Base-by-base conservation (phyloP, 2,329 filamentous ascomycete species). In the Alternaria incomplexa region DNA sequence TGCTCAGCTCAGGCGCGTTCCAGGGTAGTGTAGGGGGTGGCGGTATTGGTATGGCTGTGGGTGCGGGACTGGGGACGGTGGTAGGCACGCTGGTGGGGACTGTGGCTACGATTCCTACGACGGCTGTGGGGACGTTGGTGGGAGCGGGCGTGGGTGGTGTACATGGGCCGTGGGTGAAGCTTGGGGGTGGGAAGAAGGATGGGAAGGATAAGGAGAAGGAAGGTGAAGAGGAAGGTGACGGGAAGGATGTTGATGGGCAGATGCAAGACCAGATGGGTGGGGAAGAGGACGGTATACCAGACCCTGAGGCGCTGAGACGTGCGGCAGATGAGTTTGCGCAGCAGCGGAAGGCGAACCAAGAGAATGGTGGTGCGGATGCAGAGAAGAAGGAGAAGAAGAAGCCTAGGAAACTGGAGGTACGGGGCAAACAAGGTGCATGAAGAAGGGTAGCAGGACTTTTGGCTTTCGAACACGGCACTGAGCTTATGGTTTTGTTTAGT, bases 151-250 rank as follows among this genome's bases (percentile, higher is more conserved):
- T 80, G 10, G 82, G 82, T 4, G 78, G 78, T 10, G 73, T 81
- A 13, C 79, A 81, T 70, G 82, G 81, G 32, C 81, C 81, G 12
- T 83, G 77, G 70, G 77, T 83, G 22, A 82, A 81, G 69, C 60
- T 83, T 54, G 68, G 70, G 5, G 65, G 68, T 48, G 48, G 69
- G 28, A 72, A 68, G 32, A 65, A 61, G n/a, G 54, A 68, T 36
- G 58, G 45, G 10, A 52, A 58, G 43, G 61, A 55, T 6, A 36
- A 61, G 17, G 63, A 60, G 20, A 56, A 51, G 5, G 58, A 69
- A 6, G 63, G 66, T 9, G 61, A 63, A 15, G 70, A 64, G 5
- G 53, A 61, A 6, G 52, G 66, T 5, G 23, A 44, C 9, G 47
- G 60, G 10, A 51, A 69, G 20, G 55, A 62, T 1, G 59, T 46